phyloP scores from a whole-genome alignment of 106 monocot genomes.

The Cymbidium sinense region DNA sequence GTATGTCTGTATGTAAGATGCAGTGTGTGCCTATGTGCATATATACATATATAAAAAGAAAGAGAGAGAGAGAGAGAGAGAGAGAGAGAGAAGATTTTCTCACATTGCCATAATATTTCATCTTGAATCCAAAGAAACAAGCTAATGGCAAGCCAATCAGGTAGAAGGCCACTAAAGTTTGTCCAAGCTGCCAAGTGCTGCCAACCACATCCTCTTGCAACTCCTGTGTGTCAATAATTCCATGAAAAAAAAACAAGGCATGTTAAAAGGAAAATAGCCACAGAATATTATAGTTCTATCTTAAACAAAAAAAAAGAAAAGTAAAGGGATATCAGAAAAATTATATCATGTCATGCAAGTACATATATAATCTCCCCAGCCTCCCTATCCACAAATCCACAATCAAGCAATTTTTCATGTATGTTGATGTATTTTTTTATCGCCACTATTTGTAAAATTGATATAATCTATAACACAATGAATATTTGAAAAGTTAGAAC shows the following conservation, averaged over 20 bases:
- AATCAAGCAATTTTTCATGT: background rate
- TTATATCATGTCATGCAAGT: too few relatives aligned
- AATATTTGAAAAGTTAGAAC: background rate
- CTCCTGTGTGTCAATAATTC: slow-evolving; percentile 25
- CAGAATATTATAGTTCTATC: background rate
- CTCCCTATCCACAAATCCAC: too few relatives aligned
- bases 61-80: background rate
- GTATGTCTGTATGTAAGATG: too few relatives aligned
- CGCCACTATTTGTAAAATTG: background rate
- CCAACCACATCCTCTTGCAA: slow-evolving; percentile 92
- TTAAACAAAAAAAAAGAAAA: background rate
- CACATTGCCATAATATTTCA: slow-evolving; percentile 48
- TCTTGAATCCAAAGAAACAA: slow-evolving; percentile 47
- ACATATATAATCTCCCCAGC: too few relatives aligned
- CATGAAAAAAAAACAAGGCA: background rate
- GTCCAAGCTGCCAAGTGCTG: slow-evolving; percentile 88
- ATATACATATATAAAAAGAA: too few relatives aligned
- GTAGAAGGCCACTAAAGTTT: slow-evolving; percentile 66
- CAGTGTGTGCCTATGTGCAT: too few relatives aligned
- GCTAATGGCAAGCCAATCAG: slow-evolving; percentile 64
- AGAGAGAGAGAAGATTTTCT: background rate
- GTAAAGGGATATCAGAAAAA: too few relatives aligned
- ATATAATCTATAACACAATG: background rate
- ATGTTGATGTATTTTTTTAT: background rate
- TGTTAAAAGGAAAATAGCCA: background rate